Base-by-base conservation (phyloP, 257 asterid genomes). In the Lavandula angustifolia region DNA sequence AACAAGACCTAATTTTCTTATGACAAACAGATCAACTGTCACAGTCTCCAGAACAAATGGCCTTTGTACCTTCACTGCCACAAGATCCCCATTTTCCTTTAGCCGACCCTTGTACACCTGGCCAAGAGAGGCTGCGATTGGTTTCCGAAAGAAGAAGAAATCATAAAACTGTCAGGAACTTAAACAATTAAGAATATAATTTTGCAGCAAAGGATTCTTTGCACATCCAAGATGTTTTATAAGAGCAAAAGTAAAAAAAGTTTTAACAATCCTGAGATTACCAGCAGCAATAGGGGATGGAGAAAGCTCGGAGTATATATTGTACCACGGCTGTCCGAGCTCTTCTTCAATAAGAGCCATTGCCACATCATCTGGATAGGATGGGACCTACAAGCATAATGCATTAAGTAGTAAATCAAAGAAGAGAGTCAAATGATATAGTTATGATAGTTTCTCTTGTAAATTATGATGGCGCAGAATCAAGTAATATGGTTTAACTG, bases 31-130 rank as follows among this genome's bases (percentile, higher is more conserved):
- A 80, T 94, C 99, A 62, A 94, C 71, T 16, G 99, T 94, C 56
- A 94, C 99, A 38, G 99, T 94, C 90, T 94, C 99, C 62, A 94
- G 97, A 81, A 94, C 99, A 76, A 83, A 94, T 22, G 99, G 99
- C 72, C 99, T 90, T 78, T 94, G 99, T 33, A 94, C 99, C 81
- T 94, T 94, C 48, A 94, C 97, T 68, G 99, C 99, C 38, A 94
- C 99, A 75, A 81, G 70, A 70, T 94, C 99, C 75, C 99, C 99
- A 70, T 76, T 87, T 73, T 94, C 99, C 73, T 86, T 94, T 60
- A 94, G 80, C 35, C 97, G 83, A 66, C 99, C 99, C 82, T 94
- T 94, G 66, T 94, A 94, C 55, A 90, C 99, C 83, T 94, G 99
- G 51, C 99, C 99, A 6, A 94, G 95, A 64, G 99, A 94, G 50